Evolutionary conservation across 495 filamentous ascomycete genomes (phyloP).

Genomic region (Clavariopsis aquatica): DNA sequence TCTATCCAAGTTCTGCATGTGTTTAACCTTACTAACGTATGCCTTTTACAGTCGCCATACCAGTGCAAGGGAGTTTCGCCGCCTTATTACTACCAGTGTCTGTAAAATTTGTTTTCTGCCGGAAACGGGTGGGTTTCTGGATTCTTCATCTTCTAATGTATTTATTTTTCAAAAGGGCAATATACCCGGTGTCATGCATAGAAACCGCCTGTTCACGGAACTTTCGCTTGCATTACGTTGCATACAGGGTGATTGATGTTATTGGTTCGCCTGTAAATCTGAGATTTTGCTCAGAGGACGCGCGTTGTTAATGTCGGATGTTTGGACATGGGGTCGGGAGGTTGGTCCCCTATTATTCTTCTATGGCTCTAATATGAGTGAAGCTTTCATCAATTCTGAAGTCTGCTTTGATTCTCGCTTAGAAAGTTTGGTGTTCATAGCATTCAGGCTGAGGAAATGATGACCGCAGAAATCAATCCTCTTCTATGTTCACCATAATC

Average conservation of each 20-base stretch:
- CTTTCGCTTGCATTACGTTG: not conserved
- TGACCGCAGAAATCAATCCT: too few species aligned
- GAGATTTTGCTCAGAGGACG: not conserved
- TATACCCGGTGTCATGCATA: not conserved
- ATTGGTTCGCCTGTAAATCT: not conserved
- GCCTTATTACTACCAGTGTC: conserved; percentile 27
- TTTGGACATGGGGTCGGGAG: not conserved
- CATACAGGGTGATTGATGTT: not conserved
- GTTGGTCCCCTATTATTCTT: not conserved
- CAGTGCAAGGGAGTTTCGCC: conserved; percentile 24
- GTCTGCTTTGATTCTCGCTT: too few species aligned
- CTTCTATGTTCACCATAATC: too few species aligned
- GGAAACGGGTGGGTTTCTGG: not conserved
- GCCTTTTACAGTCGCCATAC: conserved; percentile 12
- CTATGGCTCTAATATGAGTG: too few species aligned
- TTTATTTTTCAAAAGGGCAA: not conserved
- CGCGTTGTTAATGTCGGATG: not conserved
- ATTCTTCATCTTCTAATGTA: not conserved
- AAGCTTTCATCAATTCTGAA: too few species aligned
- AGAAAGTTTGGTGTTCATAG: too few species aligned
- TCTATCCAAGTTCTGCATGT: not conserved
- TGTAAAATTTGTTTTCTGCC: conserved; percentile 10
- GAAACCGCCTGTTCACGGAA: not conserved
- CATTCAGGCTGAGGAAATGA: too few species aligned
- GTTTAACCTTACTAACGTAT: not conserved